Base-by-base conservation (phyloP, 1,284 basidiomycete genomes). In the Tausonia pullulans region DNA sequence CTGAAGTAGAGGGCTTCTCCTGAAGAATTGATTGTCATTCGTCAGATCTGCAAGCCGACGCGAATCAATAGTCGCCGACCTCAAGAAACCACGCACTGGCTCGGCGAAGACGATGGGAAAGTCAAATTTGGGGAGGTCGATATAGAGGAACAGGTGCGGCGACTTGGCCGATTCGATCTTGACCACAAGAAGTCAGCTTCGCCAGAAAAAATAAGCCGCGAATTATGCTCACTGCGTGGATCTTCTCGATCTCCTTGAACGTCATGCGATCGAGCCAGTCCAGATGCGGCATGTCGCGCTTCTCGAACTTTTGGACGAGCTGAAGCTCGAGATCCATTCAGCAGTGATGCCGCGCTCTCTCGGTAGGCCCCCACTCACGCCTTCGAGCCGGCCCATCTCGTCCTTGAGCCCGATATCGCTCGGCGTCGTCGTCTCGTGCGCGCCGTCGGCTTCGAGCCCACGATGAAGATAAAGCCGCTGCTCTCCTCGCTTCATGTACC, bases 31-130 rank as follows among this genome's bases (percentile, higher is more conserved):
- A 27, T 27, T 27, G 14, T 52, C 41, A 44, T n/a, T 43, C 3
- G 40, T 50, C 40, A 9, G 45, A 3, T 6, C 40, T 3, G 44
- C 14, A 3, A 27, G n/a, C 41, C 4, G 16, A 52, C 11, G 16
- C 6, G 6, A 40, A 39, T 10, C 4, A 51, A 27, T 27, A 27
- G 27, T 27, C 27, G 27, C 27, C 27, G 27, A 27, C 27, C 27
- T 27, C 27, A 27, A 27, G 27, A 27, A 27, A 27, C 27, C 27
- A 27, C 27, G 27, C 13, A 87, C 89, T 9, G 87, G 83, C 77
- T 97, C 95, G 67, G 87, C 90, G 74, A 89, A 99, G 57, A 98
- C 87, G n/a, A 99, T 87, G 0, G 96, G 95, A 73, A 97, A 94
- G 73, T 98, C 95, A 72, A 97, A 98, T n/a, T 90, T 83, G 0